Evolutionary conservation across 805 yeast species (phyloP).

Genomic region (Kodamaea fukazawae): DNA sequence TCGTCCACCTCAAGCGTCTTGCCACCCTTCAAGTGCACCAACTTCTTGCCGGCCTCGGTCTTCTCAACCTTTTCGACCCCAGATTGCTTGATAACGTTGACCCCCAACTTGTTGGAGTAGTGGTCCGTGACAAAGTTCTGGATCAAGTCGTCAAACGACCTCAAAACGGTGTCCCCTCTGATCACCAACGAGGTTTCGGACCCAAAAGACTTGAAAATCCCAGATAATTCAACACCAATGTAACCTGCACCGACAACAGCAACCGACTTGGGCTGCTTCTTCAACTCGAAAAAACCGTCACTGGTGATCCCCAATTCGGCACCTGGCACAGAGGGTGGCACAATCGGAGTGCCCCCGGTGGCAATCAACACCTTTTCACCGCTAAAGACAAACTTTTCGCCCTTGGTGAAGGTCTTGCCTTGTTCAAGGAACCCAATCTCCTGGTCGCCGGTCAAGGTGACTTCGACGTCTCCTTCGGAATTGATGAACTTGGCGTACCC

Average conservation of each 20-base stretch:
- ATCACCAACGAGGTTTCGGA: constrained; percentile 82
- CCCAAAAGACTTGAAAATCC: constrained; percentile 87
- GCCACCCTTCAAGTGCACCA: constrained; percentile 39
- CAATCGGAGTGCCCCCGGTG: constrained; percentile 84
- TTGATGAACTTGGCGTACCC: constrained; percentile 82
- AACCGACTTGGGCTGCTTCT: constrained; percentile 82
- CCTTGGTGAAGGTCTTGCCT: constrained; percentile 35
- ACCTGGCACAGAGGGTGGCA: constrained; percentile 73
- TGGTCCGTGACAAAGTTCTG: constrained; percentile 76
- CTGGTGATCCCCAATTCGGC: constrained; percentile 81
- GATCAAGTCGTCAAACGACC: constrained; percentile 81
- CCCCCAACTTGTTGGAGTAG: constrained; percentile 73
- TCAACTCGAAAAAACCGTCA: constrained; percentile 85
- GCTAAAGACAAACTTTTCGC: constrained; percentile 59
- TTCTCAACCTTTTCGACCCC: constrained; percentile 38
- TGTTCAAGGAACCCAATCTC: constrained; percentile 32
- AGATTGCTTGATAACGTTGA: constrained; percentile 70
- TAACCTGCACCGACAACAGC: constrained; percentile 98
- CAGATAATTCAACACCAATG: constrained; percentile 93
- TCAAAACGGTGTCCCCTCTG: constrained; percentile 86
- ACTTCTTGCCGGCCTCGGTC: constrained; percentile 32
- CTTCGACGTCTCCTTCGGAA: constrained; percentile 70
- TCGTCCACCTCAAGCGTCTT: constrained; percentile 59
- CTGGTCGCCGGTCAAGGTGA: constrained; percentile 47
- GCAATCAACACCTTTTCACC: constrained; percentile 87